Percentiles rank a stretch among this genome's conserved stretches.
Evolutionary conservation across 768 basidiomycete genomes (phyloP).

Genomic region (Boletellus sp.): DNA sequence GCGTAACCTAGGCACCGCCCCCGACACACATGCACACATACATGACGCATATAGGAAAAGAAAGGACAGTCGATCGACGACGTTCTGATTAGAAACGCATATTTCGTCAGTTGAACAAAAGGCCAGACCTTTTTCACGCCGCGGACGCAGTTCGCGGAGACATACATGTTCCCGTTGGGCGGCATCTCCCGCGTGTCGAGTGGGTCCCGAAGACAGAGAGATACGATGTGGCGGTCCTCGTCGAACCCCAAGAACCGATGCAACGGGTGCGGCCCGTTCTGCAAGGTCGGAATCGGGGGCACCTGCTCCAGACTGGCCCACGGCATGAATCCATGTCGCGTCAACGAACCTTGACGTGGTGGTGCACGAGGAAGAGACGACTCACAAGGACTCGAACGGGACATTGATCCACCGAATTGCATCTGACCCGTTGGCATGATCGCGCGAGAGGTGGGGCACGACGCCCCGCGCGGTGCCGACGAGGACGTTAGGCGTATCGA

Average conservation of each 20-base stretch:
- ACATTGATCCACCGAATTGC: conserved; percentile 64
- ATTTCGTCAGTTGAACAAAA: background rate
- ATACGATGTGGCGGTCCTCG: conserved; percentile 46
- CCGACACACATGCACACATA: background rate
- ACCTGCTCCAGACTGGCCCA: conserved; percentile 54
- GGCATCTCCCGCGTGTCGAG: conserved; percentile 65
- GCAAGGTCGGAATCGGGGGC: conserved; percentile 65
- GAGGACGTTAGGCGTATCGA: conserved; percentile 61
- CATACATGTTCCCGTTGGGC: conserved; percentile 56
- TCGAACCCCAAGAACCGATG: conserved; percentile 63
- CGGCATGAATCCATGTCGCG: too few relatives aligned
- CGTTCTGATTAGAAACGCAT: background rate
- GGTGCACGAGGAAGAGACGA: conserved; percentile 3
- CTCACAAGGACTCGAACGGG: conserved; percentile 82
- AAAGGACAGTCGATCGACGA: background rate
- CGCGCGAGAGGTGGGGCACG: conserved; percentile 69
- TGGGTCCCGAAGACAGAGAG: conserved; percentile 64
- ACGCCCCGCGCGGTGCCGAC: conserved; percentile 68
- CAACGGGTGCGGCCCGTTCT: conserved; percentile 49
- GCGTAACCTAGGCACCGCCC: conserved; percentile 42
- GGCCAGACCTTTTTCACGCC: conserved; percentile 65
- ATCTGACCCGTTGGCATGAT: conserved; percentile 45
- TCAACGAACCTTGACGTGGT: too few relatives aligned
- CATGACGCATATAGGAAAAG: background rate
- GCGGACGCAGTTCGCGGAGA: conserved; percentile 57